Evolutionary conservation across 148 eudicot genomes (phyloP).

Genomic region (Amaranthus palmeri): DNA sequence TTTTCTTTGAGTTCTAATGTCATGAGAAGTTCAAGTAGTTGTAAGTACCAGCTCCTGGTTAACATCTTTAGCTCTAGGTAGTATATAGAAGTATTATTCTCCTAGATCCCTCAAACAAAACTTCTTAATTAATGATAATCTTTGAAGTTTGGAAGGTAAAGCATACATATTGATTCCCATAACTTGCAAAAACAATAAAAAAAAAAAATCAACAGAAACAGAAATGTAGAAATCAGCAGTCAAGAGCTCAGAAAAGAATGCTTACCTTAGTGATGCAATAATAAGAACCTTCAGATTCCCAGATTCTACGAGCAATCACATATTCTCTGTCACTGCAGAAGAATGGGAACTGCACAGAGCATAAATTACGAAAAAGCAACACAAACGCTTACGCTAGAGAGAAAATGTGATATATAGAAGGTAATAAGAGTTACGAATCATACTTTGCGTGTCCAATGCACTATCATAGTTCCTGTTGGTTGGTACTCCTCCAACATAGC

Average conservation of each 20-base stretch:
- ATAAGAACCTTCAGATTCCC: slow-evolving; percentile 12
- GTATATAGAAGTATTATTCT: neutral
- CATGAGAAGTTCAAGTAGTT: neutral
- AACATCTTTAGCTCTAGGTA: neutral
- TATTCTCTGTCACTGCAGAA: slow-evolving; percentile 13
- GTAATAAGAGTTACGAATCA: neutral
- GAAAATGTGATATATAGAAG: neutral
- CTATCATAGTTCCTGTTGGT: neutral
- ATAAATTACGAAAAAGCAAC: neutral
- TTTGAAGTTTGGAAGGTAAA: neutral
- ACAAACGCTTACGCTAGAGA: neutral
- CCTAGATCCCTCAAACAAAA: neutral
- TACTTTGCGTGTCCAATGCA: slow-evolving; percentile 14
- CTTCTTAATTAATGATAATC: neutral
- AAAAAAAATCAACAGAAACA: neutral
- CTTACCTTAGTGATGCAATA: slow-evolving; percentile 12
- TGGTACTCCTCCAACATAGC: slow-evolving; percentile 2
- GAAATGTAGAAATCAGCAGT: neutral
- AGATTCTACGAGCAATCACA: slow-evolving; percentile 10
- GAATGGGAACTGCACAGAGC: slow-evolving; percentile 8
- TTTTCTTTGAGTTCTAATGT: neutral
- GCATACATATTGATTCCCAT: neutral
- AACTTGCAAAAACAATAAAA: neutral
- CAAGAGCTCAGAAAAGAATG: neutral
- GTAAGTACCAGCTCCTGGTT: neutral